These are phyloP conservation scores for Helianthus tuberosus DNA, from an alignment of 129 eudicot species.

Conservation along the genomic window DNA sequence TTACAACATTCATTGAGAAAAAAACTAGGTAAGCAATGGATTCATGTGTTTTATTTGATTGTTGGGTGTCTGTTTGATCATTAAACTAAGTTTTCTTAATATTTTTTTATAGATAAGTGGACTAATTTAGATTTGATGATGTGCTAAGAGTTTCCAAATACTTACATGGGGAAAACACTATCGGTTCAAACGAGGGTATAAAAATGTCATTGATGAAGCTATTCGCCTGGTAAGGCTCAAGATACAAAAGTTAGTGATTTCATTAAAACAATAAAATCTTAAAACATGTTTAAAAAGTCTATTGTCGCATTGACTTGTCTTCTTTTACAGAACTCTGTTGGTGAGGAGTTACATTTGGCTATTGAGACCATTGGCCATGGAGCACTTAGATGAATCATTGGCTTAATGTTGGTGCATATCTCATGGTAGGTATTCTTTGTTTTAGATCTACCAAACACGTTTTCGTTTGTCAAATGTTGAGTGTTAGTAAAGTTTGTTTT, in stretches of 20 bases:
- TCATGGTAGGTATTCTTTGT: slow-evolving; percentile 47
- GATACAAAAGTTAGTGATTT: background rate
- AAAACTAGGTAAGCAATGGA: slow-evolving; percentile 62
- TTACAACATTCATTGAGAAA: slow-evolving; percentile 86
- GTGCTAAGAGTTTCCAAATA: slow-evolving; percentile 25
- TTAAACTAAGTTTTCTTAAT: background rate
- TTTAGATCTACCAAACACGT: background rate
- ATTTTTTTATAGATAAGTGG: background rate
- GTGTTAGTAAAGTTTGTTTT: background rate
- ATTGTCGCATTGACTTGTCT: background rate
- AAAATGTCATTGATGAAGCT: slow-evolving; percentile 94
- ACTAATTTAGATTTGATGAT: slow-evolving; percentile 5
- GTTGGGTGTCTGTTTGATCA: background rate
- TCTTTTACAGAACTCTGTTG: slow-evolving; percentile 67
- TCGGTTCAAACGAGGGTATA: slow-evolving; percentile 95
- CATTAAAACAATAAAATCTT: background rate
- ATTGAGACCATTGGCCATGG: slow-evolving; percentile 99
- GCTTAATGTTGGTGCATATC: slow-evolving; percentile 99
- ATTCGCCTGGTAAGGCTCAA: slow-evolving; percentile 71
- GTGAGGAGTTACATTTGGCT: slow-evolving; percentile 97
- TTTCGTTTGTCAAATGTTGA: background rate
- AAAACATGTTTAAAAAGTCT: slow-evolving; percentile 11
- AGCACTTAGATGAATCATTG: slow-evolving; percentile 96
- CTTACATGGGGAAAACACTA: slow-evolving; percentile 85
- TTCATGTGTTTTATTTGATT: background rate